Evolutionary conservation across 2,329 filamentous ascomycete species (phyloP), one percentile per base, ranked within the genome.

Genomic region (Cladophialophora carrionii): DNA sequence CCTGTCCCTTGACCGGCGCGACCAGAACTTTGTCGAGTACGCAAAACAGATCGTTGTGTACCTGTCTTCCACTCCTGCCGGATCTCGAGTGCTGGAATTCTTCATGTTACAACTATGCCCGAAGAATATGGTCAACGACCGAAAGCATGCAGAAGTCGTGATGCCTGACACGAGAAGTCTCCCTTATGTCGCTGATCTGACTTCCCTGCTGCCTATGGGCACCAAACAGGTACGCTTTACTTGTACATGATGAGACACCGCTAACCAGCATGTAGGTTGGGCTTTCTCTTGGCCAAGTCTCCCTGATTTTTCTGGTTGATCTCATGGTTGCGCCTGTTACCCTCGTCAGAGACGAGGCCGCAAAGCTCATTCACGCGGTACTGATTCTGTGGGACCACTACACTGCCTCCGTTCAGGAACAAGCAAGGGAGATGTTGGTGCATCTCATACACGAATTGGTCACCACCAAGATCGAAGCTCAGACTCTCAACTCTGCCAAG

Each of bases 31-130:
- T 76, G 94, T 99, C 62, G 92, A 97, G 72, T 96, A 96, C 74
- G 94, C 94, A 4, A 99, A 98, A 79, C 95, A 99, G 76, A 95
- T 99, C 59, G 92, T 98, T 17, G 96, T 99, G 0, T 98, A 97
- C 75, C 78, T 99, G 4, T 96, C 95, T 0, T 95, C 91, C 70
- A 96, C 85, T 73, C 90, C 78, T 74, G 88, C 93, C 1, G 93
- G 93, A 0, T 89, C 91, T 55, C 96, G 96, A 73, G 93, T 99
- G 2, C 89, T 99, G 10, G 95, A 99, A 70, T 97, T 97, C 71
- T 83, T 99, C 61, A 81, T 98, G 31, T 84, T 96, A 78, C 92
- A 97, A 70, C 92, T 99, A 68, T 91, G 87, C 0, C 94, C 96
- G 0, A 96, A 95, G 76, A 90, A 92, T n/a, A 98, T 99, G 94